Evolutionary conservation across 495 filamentous ascomycete genomes (phyloP).

Genomic region (Talaromyces thailandensis): DNA sequence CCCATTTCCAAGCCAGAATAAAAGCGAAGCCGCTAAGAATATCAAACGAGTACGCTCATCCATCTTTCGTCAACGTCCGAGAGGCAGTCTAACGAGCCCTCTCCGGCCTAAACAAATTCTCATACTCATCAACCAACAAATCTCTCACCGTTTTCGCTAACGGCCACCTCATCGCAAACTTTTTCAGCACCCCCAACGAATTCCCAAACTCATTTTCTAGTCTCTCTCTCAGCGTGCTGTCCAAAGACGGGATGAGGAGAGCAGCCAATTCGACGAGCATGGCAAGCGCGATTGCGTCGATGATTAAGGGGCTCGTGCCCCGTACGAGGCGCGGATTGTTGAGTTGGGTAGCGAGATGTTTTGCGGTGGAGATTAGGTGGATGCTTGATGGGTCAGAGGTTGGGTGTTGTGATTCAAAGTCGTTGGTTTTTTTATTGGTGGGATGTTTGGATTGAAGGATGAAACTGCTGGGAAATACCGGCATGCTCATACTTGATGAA

Average conservation of each 20-base stretch:
- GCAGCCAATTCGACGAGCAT: constrained; percentile 5
- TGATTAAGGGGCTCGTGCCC: neutral
- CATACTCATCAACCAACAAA: neutral
- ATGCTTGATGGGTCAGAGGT: constrained; percentile 1
- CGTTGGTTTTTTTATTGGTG: neutral
- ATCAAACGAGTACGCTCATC: too few relatives aligned
- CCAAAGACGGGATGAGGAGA: constrained; percentile 31
- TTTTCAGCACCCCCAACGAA: constrained; percentile 63
- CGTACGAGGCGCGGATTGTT: constrained; percentile 1
- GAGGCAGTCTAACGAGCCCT: neutral
- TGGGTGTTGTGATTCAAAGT: neutral
- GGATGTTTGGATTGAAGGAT: constrained; percentile 10
- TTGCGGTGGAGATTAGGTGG: neutral
- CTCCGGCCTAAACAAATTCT: neutral
- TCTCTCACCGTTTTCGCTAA: constrained; percentile 50
- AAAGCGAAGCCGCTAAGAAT: too few relatives aligned
- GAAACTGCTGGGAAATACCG: constrained; percentile 15
- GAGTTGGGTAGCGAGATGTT: neutral
- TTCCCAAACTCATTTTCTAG: constrained; percentile 59
- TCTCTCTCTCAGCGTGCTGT: constrained; percentile 46
- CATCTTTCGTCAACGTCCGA: too few relatives aligned
- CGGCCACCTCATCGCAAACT: constrained; percentile 58
- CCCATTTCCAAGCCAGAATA: too few relatives aligned
- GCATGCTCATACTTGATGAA: neutral
- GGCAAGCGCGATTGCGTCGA: neutral